A percentile compares a stretch with the other conserved stretches of the same genome.
Evolutionary conservation across 1,139 yeast species (phyloP).

Genomic region (Taiozyma sp.): DNA sequence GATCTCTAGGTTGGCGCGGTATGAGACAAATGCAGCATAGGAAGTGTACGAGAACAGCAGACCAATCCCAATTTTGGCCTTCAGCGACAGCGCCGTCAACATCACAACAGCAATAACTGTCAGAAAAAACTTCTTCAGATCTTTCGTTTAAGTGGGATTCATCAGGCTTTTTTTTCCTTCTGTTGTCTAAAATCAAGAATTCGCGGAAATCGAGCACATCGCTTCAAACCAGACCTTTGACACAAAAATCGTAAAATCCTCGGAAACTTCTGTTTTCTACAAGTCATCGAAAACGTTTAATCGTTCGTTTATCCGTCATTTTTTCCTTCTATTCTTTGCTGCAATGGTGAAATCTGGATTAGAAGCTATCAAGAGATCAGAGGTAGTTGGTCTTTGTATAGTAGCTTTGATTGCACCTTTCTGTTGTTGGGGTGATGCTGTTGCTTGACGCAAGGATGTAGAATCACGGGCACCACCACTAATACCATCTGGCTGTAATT

Average conservation of each 20-base stretch:
- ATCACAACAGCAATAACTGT: background rate
- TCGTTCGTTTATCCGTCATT: background rate
- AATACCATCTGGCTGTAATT: background rate
- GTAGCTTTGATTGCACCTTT: background rate
- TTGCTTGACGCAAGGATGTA: background rate
- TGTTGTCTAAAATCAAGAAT: background rate
- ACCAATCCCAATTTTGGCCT: conserved; percentile 32
- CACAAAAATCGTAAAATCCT: background rate
- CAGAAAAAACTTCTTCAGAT: background rate
- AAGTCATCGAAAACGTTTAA: too few relatives aligned
- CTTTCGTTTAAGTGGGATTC: background rate
- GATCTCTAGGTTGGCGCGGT: conserved; percentile 52
- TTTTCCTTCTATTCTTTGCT: background rate
- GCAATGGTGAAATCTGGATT: conserved; percentile 10
- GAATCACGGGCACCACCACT: background rate
- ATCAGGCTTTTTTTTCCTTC: background rate
- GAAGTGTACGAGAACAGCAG: conserved; percentile 59
- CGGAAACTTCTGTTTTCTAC: too few relatives aligned
- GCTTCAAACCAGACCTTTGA: background rate
- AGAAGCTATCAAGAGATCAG: conserved; percentile 4
- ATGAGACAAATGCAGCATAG: conserved; percentile 58
- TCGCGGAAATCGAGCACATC: background rate
- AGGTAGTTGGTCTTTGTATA: background rate
- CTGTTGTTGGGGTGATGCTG: background rate
- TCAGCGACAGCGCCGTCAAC: conserved; percentile 13